Evolutionary conservation across 768 basidiomycete genomes (phyloP), one percentile per base, ranked within the genome.

Genomic region (Termitomyces sp.): DNA sequence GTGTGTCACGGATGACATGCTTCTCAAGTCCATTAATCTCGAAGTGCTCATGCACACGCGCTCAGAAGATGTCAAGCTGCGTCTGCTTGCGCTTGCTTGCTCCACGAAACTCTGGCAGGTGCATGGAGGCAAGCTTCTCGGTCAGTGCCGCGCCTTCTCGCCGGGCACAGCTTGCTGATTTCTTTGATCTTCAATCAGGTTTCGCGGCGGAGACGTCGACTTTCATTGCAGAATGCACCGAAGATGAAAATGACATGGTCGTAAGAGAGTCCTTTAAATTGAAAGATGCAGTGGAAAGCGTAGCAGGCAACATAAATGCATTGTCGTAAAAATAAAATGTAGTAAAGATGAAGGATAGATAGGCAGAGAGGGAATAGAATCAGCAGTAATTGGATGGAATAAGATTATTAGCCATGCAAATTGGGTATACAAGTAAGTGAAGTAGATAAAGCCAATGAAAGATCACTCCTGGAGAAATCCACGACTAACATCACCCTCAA

Each of bases 1-100:
- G 20, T 74, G 64, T 38, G 77, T 79, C 38, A 73, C 76, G 20
- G 80, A 81, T 66, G 87, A 88, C 67, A 77, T 79, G 38, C 69
- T 90, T 18, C 82, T 95, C 63, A 96, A 97, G 70, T 69, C 78
- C 9, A 76, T 97, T 72, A 98, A 98, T 75, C 77, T 92, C 23
- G 80, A 85, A 57, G 69, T 98, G 32, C 82, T 97, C 55, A 91
- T 96, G 87, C 86, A 91, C 61, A 96, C 94, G 0, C 87, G 95
- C 16, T 88, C 89, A 5, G 95, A 97, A 57, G 87, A 91, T 60
- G 73, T 81, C 2, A 77, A 77, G 20, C 71, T 86, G n/a, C 84
- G 93, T 7, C 69, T 93, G 12, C 80, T 83, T 50, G 91, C 93
- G 1, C 71, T 98, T 50, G 70, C 75, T 7, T 89, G 85, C 63